These are phyloP conservation scores for Candida pini DNA, from an alignment of 805 yeast species.

Conservation along the genomic window DNA sequence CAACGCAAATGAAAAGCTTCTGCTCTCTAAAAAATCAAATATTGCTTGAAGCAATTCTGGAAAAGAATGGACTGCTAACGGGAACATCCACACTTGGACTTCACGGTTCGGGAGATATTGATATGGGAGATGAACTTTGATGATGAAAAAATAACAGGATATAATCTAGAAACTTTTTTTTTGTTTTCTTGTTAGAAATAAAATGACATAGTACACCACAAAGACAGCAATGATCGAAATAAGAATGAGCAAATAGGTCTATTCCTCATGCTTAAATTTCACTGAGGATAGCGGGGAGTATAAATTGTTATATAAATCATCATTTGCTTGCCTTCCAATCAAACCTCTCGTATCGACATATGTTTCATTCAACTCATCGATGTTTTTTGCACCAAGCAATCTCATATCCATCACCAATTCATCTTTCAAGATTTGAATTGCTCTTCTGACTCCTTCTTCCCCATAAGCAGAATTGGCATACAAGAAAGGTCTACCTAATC, in stretches of 20 bases:
- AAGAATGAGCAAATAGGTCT: neutral
- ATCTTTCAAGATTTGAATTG: constrained; percentile 56
- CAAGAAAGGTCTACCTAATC: constrained; percentile 61
- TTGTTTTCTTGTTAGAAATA: too few species aligned
- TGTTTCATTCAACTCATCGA: constrained; percentile 54
- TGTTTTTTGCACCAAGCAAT: constrained; percentile 60
- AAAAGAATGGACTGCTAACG: constrained; percentile 1
- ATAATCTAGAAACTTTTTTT: too few species aligned
- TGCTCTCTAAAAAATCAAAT: constrained; percentile 26
- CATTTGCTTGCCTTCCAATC: constrained; percentile 28
- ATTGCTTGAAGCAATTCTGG: constrained; percentile 16
- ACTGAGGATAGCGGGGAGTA: constrained; percentile 28
- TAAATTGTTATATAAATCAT: constrained; percentile 23
- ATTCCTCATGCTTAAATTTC: constrained; percentile 23
- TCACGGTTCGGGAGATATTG: too few species aligned
- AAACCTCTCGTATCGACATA: constrained; percentile 49
- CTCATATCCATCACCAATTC: constrained; percentile 78
- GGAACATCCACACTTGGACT: too few species aligned
- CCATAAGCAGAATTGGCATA: constrained; percentile 63
- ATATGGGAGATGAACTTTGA: too few species aligned
- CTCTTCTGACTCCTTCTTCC: constrained; percentile 55
- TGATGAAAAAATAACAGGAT: too few species aligned
- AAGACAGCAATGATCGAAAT: neutral
- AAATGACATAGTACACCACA: too few species aligned
- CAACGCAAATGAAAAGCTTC: constrained; percentile 13